Conservation (phyloP, 331 rosid genomes). For the Dryas integrifolia region DNA sequence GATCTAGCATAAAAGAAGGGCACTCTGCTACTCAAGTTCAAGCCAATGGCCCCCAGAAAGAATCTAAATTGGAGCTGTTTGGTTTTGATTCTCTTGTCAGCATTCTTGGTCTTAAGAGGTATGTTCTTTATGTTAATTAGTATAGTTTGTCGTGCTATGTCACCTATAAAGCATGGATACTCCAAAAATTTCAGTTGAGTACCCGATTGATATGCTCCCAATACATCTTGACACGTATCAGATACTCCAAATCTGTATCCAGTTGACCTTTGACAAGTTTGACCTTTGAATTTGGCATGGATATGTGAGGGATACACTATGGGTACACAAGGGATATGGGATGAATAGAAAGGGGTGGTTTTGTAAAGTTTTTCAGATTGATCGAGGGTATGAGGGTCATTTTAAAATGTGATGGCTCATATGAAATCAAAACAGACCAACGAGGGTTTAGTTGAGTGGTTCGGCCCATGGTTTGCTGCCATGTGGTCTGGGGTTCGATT, state of each 20-base stretch:
- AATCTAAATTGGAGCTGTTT: conserved; percentile 83
- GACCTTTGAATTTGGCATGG: neutral
- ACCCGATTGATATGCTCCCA: neutral
- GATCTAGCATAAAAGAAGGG: conserved; percentile 47
- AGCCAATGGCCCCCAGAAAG: conserved; percentile 65
- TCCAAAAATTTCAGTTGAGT: neutral
- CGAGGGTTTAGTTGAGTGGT: too few relatives aligned
- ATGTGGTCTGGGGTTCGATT: too few relatives aligned
- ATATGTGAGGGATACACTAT: neutral
- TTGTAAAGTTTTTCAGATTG: neutral
- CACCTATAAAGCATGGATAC: neutral
- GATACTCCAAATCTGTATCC: neutral
- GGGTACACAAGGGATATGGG: neutral
- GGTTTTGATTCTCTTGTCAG: conserved; percentile 99
- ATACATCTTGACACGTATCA: neutral
- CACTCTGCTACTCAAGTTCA: conserved; percentile 38
- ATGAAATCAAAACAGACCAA: neutral
- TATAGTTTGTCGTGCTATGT: neutral
- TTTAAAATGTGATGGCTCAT: neutral
- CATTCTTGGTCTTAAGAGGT: conserved; percentile 98
- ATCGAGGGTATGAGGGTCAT: neutral
- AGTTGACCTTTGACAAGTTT: neutral
- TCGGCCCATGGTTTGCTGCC: too few relatives aligned
- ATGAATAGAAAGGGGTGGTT: neutral
- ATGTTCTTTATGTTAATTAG: conserved; percentile 12